Conservation (phyloP, 352 stramenopile genomes). For the Phytophthora hybrid region DNA sequence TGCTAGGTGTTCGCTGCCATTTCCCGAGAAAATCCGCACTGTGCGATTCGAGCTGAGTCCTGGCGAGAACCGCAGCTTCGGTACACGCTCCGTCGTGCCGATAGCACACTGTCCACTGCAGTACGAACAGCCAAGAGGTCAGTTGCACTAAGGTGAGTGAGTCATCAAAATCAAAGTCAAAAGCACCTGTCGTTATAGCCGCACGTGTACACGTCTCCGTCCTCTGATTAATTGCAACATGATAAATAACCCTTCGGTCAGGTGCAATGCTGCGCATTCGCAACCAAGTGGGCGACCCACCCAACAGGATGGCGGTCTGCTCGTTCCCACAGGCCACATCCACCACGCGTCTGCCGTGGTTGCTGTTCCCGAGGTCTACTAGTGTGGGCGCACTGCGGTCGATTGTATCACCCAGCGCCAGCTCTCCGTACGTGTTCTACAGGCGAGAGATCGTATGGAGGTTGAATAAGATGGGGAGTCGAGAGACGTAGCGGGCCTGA, state of each 20-base stretch:
- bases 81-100: constrained; percentile 80
- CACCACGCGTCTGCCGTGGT: constrained; percentile 56
- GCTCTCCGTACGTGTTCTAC: constrained; percentile 93
- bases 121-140: not conserved
- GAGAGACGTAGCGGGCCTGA: not conserved
- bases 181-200: constrained; percentile 93
- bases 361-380: constrained; percentile 41
- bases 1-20: constrained; percentile 93
- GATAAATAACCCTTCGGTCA: not conserved
- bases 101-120: constrained; percentile 91
- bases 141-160: constrained; percentile 1
- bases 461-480: not conserved
- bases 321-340: constrained; percentile 93
- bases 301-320: constrained; percentile 87
- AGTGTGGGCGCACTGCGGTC: constrained; percentile 67
- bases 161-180: not conserved
- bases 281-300: constrained; percentile 37
- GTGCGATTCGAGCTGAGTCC: constrained; percentile 71
- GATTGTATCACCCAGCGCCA: constrained; percentile 87
- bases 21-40: constrained; percentile 87
- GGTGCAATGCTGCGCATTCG: not conserved
- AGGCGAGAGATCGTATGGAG: not conserved
- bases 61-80: constrained; percentile 52
- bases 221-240: constrained; percentile 32
- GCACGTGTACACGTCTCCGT: constrained; percentile 87